phyloP scores from a whole-genome alignment of 768 basidiomycete species.

The Aureoboletus auriporus region DNA sequence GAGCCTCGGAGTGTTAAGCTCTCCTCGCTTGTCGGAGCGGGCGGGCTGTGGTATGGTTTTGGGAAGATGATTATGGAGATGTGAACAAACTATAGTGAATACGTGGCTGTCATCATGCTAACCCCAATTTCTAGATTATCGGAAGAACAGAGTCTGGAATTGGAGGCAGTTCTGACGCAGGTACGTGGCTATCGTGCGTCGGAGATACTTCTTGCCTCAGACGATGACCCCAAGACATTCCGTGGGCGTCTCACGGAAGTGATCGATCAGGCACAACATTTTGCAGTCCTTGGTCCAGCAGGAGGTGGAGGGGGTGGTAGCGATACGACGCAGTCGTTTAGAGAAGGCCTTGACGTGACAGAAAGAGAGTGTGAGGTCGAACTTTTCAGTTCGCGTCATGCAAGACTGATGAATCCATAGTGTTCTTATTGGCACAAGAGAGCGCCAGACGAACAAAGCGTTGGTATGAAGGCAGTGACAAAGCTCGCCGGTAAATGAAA shows the following conservation, averaged over 20 bases:
- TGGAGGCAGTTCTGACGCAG: slow-evolving; percentile 69
- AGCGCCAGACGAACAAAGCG: slow-evolving; percentile 70
- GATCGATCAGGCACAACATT: slow-evolving; percentile 87
- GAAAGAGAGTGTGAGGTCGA: slow-evolving; percentile 80
- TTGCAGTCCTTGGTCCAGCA: slow-evolving; percentile 65
- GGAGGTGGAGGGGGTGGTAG: slow-evolving; percentile 49
- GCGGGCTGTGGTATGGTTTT: slow-evolving; percentile 90
- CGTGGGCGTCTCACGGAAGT: slow-evolving; percentile 71
- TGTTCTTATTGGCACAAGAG: slow-evolving; percentile 84
- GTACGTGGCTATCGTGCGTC: slow-evolving; percentile 33
- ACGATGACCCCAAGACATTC: slow-evolving; percentile 53
- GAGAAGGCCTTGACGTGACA: slow-evolving; percentile 89
- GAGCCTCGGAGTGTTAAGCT: slow-evolving; percentile 84
- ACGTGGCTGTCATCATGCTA: neutral
- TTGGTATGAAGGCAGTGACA: slow-evolving; percentile 81
- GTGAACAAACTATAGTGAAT: slow-evolving; percentile 37
- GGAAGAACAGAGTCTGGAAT: slow-evolving; percentile 66
- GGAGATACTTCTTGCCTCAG: neutral
- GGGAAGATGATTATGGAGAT: slow-evolving; percentile 83
- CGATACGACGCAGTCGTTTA: slow-evolving; percentile 68
- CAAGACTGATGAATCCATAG: slow-evolving; percentile 36
- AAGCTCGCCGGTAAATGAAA: slow-evolving; percentile 39
- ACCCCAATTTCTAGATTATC: slow-evolving; percentile 51
- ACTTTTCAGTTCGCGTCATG: neutral
- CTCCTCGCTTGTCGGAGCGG: slow-evolving; percentile 78